Evolutionary conservation across 371 early-diverging fungal species (phyloP), one percentile per base, ranked within the genome.

Genomic region (Encephalitozoon hellem): DNA sequence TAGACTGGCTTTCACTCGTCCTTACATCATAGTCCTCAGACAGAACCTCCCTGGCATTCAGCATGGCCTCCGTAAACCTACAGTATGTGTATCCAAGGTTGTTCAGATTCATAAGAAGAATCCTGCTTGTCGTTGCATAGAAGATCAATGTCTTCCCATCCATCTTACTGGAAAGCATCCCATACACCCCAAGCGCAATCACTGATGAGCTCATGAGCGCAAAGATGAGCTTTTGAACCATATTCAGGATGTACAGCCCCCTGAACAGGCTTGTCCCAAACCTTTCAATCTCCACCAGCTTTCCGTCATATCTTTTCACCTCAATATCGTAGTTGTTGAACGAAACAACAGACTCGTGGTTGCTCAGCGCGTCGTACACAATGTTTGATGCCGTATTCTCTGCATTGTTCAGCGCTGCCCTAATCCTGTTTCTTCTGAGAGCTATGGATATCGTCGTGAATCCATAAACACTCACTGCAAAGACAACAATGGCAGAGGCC

Each of bases 1-100:
- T 1, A 26, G 38, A 42, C 11, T 51, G 32, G 3, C 45, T 30
- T 5, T 11, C 34, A 32, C 28, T 43, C 1, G 39, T 28, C 32
- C 28, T 67, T 11, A 28, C 1, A 5, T 32, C 39, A 9, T 39
- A 39, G 23, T 51, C 38, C 8, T 26, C 28, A 18, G 28, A 52
- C 4, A 34, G 25, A 69, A 43, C 55, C 6, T 70, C 55, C 23
- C 26, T 34, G 15, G 64, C 64, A 51, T 64, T 72, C 9, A 80
- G 54, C 39, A 82, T 72, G 21, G 76, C 80, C 41, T 54, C 28
- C 34, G 72, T 73, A 59, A 70, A 80, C 51, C 80, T 75, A 9
- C 74, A 64, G 63, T 84, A 84, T 47, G 82, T 78, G 66, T 59
- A 82, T 52, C 84, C 84, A 9, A 82, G 52, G 12, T 84, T 80